Base-by-base conservation (phyloP, 768 basidiomycete genomes). In the Auriscalpium orientale region DNA sequence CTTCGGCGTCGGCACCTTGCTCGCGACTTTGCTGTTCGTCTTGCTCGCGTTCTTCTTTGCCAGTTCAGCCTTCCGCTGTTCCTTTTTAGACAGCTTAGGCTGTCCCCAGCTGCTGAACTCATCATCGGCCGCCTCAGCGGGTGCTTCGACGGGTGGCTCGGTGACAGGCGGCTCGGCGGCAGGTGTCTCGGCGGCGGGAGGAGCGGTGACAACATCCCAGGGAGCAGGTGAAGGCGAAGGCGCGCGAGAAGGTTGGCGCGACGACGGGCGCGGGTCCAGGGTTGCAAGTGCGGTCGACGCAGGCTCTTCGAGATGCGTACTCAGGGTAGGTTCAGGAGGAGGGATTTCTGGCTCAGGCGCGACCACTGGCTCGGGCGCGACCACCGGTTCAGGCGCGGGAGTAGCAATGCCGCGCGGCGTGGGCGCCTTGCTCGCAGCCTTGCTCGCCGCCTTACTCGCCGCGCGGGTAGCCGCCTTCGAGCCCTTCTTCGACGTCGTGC, bases 391-490 rank as follows among this genome's bases (percentile, higher is more conserved):
- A 44, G 36, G 45, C 48, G 49, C 54, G 34, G 61, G 61, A 5
- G 58, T 62, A 45, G 54, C 18, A 13, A 56, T 3, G 12, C 61
- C 61, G 28, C 48, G 60, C 7, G 58, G 59, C 13, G 51, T 54
- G 15, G 18, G 43, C 13, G 18, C 49, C 52, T 61, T 61, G 52
- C 61, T 62, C 0, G 50, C 36, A 18, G 28, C 47, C 44, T 62
- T 62, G 55, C 60, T 62, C 1, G 46, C 44, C 5, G 37, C 53
- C 36, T 56, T 62, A 48, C 61, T 62, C 9, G 50, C 20, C 11
- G 49, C 58, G 44, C 46, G 57, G 38, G 53, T 60, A n/a, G n/a
- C 44, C 43, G 55, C 55, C 38, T 59, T 55, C 13, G 59, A 60
- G 34, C 3, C 46, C 49, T 57, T 60, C 49, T 49, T 62, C 10